Evolutionary conservation across 2,329 filamentous ascomycete species (phyloP).

Genomic region (Trichophyton benhamiae): DNA sequence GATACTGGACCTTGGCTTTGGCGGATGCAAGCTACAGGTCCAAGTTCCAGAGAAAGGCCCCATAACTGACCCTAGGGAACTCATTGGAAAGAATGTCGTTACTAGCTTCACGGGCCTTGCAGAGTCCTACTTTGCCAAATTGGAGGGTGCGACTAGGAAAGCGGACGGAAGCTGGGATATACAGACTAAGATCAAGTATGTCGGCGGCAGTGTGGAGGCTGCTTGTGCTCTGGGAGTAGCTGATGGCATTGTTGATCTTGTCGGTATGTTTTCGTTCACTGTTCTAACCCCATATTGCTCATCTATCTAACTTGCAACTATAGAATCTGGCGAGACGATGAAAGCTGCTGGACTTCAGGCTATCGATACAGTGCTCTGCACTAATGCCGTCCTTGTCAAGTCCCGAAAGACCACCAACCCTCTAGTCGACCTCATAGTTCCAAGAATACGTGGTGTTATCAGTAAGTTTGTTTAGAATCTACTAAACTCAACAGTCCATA

Average conservation of each 20-base stretch:
- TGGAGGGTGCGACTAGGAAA: conserved; percentile 47
- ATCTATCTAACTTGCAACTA: background rate
- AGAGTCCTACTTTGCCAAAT: conserved; percentile 65
- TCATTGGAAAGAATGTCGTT: conserved; percentile 85
- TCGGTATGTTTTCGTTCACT: conserved; percentile 50
- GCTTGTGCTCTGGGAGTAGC: conserved; percentile 91
- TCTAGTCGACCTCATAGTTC: conserved; percentile 71
- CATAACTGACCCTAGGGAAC: conserved; percentile 56
- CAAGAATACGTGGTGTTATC: conserved; percentile 84
- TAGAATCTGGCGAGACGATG: conserved; percentile 98
- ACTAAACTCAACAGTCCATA: background rate
- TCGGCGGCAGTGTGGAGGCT: conserved; percentile 93
- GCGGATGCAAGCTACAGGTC: conserved; percentile 85
- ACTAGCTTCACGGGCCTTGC: conserved; percentile 87
- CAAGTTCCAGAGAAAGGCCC: conserved; percentile 81
- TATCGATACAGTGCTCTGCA: conserved; percentile 85
- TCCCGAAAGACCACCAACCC: conserved; percentile 71
- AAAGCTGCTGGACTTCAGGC: conserved; percentile 84
- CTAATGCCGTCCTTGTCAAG: conserved; percentile 81
- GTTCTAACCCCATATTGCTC: background rate
- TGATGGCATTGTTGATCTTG: conserved; percentile 93
- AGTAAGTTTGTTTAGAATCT: conserved; percentile 34
- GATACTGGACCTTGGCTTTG: conserved; percentile 82
- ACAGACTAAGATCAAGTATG: conserved; percentile 79
- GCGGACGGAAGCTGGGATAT: conserved; percentile 41